These are phyloP conservation scores for Colletotrichum truncatum DNA, from an alignment of 2,329 filamentous ascomycete genomes.

Conservation along the genomic window DNA sequence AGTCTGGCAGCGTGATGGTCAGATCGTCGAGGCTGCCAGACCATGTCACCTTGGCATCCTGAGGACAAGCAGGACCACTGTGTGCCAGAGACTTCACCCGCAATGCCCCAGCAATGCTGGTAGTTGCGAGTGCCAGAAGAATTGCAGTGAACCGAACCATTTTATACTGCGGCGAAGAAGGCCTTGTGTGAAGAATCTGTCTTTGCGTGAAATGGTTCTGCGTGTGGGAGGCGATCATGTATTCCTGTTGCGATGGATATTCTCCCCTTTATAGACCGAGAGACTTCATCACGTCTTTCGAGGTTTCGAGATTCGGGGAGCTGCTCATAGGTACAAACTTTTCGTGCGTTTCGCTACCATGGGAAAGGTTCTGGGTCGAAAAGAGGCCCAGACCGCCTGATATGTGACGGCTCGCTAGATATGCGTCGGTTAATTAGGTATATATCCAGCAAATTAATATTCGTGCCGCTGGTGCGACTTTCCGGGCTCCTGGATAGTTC, in stretches of 20 bases:
- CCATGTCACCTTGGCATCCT: constrained; percentile 21
- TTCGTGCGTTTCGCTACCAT: too few species aligned
- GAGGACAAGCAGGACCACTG: constrained; percentile 21
- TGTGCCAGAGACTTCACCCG: constrained; percentile 13
- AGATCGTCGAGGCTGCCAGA: constrained; percentile 30
- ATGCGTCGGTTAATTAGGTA: constrained; percentile 10
- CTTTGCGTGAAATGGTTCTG: too few species aligned
- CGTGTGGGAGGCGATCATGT: not conserved
- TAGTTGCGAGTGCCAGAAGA: not conserved
- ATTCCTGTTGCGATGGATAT: not conserved
- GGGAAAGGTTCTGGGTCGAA: not conserved
- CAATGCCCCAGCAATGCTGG: not conserved
- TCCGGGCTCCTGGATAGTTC: not conserved
- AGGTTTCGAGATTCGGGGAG: too few species aligned
- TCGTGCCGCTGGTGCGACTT: not conserved
- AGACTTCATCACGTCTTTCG: too few species aligned
- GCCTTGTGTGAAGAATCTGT: too few species aligned
- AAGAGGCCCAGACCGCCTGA: not conserved
- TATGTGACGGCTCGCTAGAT: not conserved
- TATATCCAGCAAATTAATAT: constrained; percentile 7
- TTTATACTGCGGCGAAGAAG: not conserved
- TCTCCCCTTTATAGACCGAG: not conserved
- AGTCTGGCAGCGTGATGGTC: constrained; percentile 51
- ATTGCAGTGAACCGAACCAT: not conserved
- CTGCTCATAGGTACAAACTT: too few species aligned